Percentiles rank a stretch among this genome's conserved stretches.
Evolutionary conservation across 371 early-diverging fungal species (phyloP).

Genomic region (Parasitella parasitica): DNA sequence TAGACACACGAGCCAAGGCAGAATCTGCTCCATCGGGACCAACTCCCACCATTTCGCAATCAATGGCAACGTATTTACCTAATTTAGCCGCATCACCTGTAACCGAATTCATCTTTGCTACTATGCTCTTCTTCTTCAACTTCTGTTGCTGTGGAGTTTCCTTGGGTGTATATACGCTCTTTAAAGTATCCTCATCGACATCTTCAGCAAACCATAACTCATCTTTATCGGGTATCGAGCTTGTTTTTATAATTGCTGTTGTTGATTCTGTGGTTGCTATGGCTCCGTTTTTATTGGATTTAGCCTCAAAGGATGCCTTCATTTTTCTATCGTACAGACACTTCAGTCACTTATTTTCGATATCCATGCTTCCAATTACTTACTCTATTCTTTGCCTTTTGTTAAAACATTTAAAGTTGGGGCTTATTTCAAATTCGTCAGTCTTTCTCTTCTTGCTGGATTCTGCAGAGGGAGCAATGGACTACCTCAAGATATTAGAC

Average conservation of each 20-base stretch:
- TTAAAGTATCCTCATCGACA: constrained; percentile 52
- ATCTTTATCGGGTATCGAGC: constrained; percentile 39
- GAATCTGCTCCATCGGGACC: constrained; percentile 80
- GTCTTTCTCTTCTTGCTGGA: constrained; percentile 22
- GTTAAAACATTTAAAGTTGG: constrained; percentile 24
- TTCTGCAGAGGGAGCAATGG: constrained; percentile 9
- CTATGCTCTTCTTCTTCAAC: constrained; percentile 12
- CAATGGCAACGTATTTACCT: constrained; percentile 91
- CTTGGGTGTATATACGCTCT: constrained; percentile 47
- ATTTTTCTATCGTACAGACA: constrained; percentile 2
- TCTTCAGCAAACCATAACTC: constrained; percentile 65
- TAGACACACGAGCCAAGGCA: constrained; percentile 85
- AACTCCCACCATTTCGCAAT: constrained; percentile 99
- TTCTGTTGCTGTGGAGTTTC: constrained; percentile 21
- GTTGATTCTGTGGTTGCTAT: not conserved
- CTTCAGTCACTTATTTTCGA: not conserved
- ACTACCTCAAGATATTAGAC: not conserved
- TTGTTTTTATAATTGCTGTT: not conserved
- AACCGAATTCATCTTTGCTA: constrained; percentile 39
- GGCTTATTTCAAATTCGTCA: constrained; percentile 19
- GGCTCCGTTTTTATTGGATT: not conserved
- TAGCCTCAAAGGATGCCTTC: constrained; percentile 4
- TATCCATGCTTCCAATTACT: not conserved
- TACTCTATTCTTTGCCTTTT: constrained; percentile 26
- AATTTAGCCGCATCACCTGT: constrained; percentile 39